Conservation (phyloP, 495 filamentous ascomycete genomes). For the Hypoxylon rickii region DNA sequence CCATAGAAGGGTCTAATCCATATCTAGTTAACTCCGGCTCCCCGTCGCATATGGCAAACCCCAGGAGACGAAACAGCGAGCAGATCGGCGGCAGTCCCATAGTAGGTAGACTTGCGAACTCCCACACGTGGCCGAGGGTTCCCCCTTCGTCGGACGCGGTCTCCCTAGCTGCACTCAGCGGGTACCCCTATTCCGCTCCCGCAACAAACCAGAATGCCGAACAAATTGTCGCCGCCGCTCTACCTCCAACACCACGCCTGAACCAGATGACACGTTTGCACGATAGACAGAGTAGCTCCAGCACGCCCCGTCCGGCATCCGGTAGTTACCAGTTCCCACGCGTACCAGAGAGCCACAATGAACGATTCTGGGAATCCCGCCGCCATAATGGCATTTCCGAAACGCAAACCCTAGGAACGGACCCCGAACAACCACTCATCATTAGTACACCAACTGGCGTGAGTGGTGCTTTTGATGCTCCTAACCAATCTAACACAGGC, state of each 20-base stretch:
- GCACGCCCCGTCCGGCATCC: constrained; percentile 36
- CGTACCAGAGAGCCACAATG: constrained; percentile 29
- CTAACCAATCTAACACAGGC: constrained; percentile 33
- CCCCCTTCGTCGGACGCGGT: constrained; percentile 23
- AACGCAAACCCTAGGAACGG: constrained; percentile 30
- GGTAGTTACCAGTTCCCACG: constrained; percentile 41
- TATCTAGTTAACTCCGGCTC: constrained; percentile 33
- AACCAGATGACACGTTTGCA: constrained; percentile 38
- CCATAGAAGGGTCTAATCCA: constrained; percentile 15
- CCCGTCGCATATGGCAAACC: constrained; percentile 32
- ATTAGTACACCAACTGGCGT: constrained; percentile 55
- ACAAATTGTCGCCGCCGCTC: constrained; percentile 36
- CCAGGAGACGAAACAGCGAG: constrained; percentile 11
- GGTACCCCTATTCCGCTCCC: constrained; percentile 51
- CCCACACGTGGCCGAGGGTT: constrained; percentile 52
- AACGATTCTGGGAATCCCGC: constrained; percentile 11
- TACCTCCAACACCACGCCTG: constrained; percentile 37
- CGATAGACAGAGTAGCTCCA: constrained; percentile 23
- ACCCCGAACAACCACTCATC: constrained; percentile 50
- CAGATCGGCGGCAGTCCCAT: constrained; percentile 21
- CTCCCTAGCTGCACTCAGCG: constrained; percentile 23
- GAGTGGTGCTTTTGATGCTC: constrained; percentile 47
- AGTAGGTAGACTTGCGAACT: constrained; percentile 42
- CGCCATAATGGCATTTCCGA: constrained; percentile 32
- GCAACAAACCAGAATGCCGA: constrained; percentile 34